Evolutionary conservation across 106 monocot genomes (phyloP).

Genomic region (Platanthera guangdongensis): DNA sequence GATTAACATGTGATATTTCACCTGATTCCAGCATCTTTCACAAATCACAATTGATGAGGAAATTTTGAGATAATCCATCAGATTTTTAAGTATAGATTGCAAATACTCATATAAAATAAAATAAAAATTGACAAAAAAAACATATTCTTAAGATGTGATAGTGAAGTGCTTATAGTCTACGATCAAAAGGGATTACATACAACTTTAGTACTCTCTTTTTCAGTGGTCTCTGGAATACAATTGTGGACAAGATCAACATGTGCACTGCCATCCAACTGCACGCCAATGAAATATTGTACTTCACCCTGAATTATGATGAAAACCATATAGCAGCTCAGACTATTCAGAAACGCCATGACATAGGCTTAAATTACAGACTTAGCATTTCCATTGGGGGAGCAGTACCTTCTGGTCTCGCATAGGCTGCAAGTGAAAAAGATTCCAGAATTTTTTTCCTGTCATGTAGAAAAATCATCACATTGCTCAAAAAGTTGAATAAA

Average conservation of each 20-base stretch:
- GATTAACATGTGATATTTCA: no score
- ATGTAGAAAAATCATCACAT: slow-evolving; percentile 8
- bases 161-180: not conserved
- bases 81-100: not conserved
- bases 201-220: slow-evolving; percentile 61
- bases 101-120: not conserved
- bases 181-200: slow-evolving; percentile 26
- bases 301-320: slow-evolving; percentile 57
- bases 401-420: slow-evolving; percentile 97
- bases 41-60: not conserved
- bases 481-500: slow-evolving; percentile 3
- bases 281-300: slow-evolving; percentile 98
- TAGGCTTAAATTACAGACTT: not conserved
- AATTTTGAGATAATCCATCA: not conserved
- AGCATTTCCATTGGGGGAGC: slow-evolving; percentile 4
- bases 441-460: slow-evolving; percentile 94
- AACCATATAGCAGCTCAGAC: not conserved
- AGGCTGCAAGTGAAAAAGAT: slow-evolving; percentile 96
- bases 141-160: not conserved
- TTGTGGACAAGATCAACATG: slow-evolving; percentile 79
- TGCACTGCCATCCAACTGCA: slow-evolving; percentile 94
- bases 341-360: not conserved
- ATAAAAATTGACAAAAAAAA: not conserved
- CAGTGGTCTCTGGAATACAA: slow-evolving; percentile 70
- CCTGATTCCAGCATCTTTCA: not conserved